Evolutionary conservation across 345 rosid genomes (phyloP).

Genomic region (Triadica sebifera): DNA sequence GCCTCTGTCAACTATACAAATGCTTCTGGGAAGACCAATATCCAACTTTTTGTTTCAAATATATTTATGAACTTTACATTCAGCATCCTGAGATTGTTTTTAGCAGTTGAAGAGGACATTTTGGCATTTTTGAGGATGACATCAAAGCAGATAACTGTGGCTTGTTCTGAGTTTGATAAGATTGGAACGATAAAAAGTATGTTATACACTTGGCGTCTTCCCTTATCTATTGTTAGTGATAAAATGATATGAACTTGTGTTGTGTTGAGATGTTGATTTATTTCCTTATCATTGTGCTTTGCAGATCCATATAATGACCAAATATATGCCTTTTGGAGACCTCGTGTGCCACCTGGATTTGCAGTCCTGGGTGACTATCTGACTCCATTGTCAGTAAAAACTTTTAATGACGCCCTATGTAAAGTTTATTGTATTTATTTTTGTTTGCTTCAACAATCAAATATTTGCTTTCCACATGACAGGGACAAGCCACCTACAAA

Average conservation of each 20-base stretch:
- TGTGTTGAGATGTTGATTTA: constrained; percentile 26
- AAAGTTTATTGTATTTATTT: constrained; percentile 15
- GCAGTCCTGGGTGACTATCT: constrained; percentile 92
- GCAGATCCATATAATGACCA: constrained; percentile 67
- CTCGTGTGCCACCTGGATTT: constrained; percentile 93
- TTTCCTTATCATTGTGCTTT: constrained; percentile 21
- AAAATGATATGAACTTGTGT: background rate
- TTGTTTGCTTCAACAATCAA: background rate
- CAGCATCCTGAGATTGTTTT: constrained; percentile 86
- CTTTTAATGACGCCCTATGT: constrained; percentile 3
- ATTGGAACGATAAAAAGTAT: constrained; percentile 77
- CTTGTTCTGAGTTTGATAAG: constrained; percentile 91
- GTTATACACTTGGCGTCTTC: constrained; percentile 21
- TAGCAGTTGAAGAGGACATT: constrained; percentile 93
- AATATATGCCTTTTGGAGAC: constrained; percentile 82
- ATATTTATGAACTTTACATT: constrained; percentile 92
- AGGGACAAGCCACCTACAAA: constrained; percentile 97
- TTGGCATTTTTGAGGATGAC: constrained; percentile 82
- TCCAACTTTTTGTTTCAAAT: constrained; percentile 71
- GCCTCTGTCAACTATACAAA: constrained; percentile 69
- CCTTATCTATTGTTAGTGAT: background rate
- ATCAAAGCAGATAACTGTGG: constrained; percentile 74
- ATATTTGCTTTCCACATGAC: constrained; percentile 33
- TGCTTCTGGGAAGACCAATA: constrained; percentile 85
- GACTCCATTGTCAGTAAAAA: constrained; percentile 73